Base-by-base conservation (phyloP, 2,329 filamentous ascomycete genomes). In the Parastagonospora nodorum region DNA sequence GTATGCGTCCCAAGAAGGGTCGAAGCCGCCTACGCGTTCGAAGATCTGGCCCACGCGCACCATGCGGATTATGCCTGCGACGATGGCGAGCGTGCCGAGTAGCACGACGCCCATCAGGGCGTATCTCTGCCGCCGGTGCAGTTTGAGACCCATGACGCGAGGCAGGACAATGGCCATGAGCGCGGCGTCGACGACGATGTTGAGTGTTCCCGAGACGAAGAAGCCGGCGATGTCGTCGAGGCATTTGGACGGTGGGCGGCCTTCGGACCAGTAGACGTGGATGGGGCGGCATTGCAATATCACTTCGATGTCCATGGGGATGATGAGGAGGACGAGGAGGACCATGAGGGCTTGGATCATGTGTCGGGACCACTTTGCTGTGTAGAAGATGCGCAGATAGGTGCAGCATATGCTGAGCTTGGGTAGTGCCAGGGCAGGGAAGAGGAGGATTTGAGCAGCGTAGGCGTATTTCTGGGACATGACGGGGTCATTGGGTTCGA, bases 331-430 rank as follows among this genome's bases (percentile, higher is more conserved):
- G 2, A 54, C 28, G 9, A 61, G 35, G 30, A 59, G 30, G 12
- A 58, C 37, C 8, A 60, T 45, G 10, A 57, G 31, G 31, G 24
- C 44, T 24, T 52, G 52, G 15, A 64, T 64, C 33, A 63, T 48
- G 15, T 36, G 50, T 4, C 63, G 57, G 4, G 59, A 57, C 8
- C 35, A 44, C 11, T 42, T 41, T 37, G 64, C 59, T 5, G 43
- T 35, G 45, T 52, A 55, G 47, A 66, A 64, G 19, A 66, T 57
- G 19, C 63, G 61, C 10, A 64, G 46, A 35, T 66, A 66, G 12
- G 52, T 52, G 10, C 60, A 51, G 28, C 63, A 64, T 32, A 66
- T 64, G 51, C 63, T 66, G 37, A 63, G 37, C 48, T 64, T 66
- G 4, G 59, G 48, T 8, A 57, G 8, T 2, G 57, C 47, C n/a